Evolutionary conservation across 345 rosid genomes (phyloP), one percentile per base, ranked within the genome.

Genomic region (Trapa bicornis): DNA sequence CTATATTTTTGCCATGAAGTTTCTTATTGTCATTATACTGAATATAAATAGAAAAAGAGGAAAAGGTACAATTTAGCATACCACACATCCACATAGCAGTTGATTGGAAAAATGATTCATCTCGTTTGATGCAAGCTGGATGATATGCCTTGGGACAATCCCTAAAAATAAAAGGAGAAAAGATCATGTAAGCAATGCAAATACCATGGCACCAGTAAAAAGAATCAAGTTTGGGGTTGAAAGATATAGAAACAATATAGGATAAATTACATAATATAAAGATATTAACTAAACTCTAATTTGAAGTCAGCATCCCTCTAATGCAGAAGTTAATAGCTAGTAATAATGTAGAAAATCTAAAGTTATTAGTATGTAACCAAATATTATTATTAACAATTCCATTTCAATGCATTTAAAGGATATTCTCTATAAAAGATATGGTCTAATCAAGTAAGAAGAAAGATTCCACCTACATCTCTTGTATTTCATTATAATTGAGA

Each of bases 131-230:
- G 77, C 99, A 94, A 66, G 96, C 77, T 35, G 96, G 91, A 85
- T 94, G 99, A 68, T 94, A 94, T 6, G 99, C 99, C 85, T 94
- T 94, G 32, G 99, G 97, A 73, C 99, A 94, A 72, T 93, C 91
- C 88, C 99, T 94, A 66, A 33, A 57, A 36, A 33, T 10, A 47
- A 16, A 13, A 47, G 36, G 16, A 71, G 47, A 47, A 37, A 22
- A 22, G 29, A 22, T 22, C 47, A 45, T 33, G 50, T 64, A 64
- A 62, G 57, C 17, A 69, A 35, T 29, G 10, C 22, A 36, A n/a
- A 42, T 47, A 29, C 43, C 32, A 56, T 54, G 13, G 16, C 22
- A 38, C 16, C 16, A 37, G 22, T 22, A 38, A n/a, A n/a, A n/a
- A 64, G 15, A 64, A 70, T 2, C 37, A 65, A 43, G 12, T 42